Evolutionary conservation across 192 early-diverging fungal genomes (phyloP), one percentile per base, ranked within the genome.

Genomic region (Lobosporangium transversale): DNA sequence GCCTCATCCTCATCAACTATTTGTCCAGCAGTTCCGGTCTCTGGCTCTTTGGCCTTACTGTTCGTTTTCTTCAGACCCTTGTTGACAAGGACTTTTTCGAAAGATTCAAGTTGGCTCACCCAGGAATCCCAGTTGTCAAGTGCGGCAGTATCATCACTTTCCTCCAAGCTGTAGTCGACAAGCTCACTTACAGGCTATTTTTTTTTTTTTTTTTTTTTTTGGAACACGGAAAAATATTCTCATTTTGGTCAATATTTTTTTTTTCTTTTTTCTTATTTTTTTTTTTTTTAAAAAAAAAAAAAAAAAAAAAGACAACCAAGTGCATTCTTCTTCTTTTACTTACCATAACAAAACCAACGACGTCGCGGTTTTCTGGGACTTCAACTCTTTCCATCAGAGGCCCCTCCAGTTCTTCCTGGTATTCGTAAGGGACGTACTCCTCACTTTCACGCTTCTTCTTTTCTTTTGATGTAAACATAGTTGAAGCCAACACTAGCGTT

Each of bases 71-170:
- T 62, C 27, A 62, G 18, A n/a, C 73, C 73, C 53, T 76, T 76
- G 24, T 76, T 58, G 1, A 53, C 54, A 8, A 76, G 53, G 18
- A 76, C 73, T 40, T 67, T 76, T 27, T 76, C 73, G 27, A 76
- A 76, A 5, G 65, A 67, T 40, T 76, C 73, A 37, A 76, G 73
- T 11, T 76, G 73, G 30, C 31, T 76, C 20, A 76, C 73, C 73
- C 73, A 76, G n/a, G 73, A 76, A 23, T 76, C 73, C 73, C 73
- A 76, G 40, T 62, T 76, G 30, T 76, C 73, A n/a, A 62, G 29
- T 4, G 64, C 59, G 7, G 26, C 47, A 5, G 47, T 17, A 12
- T 66, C 58, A 4, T 76, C 65, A 30, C 33, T 56, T 1, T 32
- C 53, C 0, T 60, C 63, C 0, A 35, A 21, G 0, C 50, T 58